Percentiles rank a stretch among this genome's conserved stretches.
phyloP scores from a whole-genome alignment of 495 filamentous ascomycete genomes.

The Hypoxylon fuscum region DNA sequence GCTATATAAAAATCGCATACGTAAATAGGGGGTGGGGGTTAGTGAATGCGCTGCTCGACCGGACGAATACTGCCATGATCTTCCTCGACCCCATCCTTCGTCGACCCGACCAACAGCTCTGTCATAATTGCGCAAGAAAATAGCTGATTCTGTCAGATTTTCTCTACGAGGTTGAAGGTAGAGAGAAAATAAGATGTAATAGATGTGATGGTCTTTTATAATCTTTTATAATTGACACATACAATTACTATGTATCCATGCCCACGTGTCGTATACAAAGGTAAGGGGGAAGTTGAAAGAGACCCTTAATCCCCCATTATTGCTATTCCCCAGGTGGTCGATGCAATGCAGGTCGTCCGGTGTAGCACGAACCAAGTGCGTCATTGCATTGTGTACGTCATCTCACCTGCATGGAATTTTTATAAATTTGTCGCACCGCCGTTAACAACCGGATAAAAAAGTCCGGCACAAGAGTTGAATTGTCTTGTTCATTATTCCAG shows the following conservation, averaged over 20 bases:
- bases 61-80: constrained; percentile 36
- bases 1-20: constrained; percentile 18
- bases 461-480: background rate
- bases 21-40: constrained; percentile 38
- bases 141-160: background rate
- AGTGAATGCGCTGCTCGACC: constrained; percentile 20
- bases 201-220: too few species aligned
- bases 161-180: background rate
- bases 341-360: constrained; percentile 27
- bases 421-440: constrained; percentile 30
- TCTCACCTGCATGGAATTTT: constrained; percentile 37
- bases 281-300: background rate
- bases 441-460: constrained; percentile 25
- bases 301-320: background rate
- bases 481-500: background rate
- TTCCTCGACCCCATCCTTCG: constrained; percentile 26
- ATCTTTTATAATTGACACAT: background rate
- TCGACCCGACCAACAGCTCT: constrained; percentile 16
- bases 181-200: background rate
- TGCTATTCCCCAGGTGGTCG: too few species aligned
- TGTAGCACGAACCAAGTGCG: constrained; percentile 29
- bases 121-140: background rate
- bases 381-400: constrained; percentile 44
- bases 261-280: background rate
- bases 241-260: background rate